Evolutionary conservation across 345 rosid genomes (phyloP).

Genomic region (Conringia planisiliqua): DNA sequence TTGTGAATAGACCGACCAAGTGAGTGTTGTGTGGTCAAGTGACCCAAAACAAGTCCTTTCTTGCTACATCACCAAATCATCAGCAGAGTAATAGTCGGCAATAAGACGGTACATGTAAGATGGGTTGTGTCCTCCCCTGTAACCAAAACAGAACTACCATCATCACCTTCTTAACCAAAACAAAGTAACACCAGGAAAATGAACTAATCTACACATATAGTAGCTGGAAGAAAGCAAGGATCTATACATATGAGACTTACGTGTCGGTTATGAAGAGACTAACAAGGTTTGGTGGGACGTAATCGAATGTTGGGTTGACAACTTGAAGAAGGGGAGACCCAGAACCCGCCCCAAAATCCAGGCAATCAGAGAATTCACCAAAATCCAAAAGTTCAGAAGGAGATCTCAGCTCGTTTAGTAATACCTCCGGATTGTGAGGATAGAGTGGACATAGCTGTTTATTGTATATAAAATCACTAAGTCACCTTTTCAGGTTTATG

Average conservation of each 20-base stretch:
- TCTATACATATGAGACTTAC: slow-evolving; percentile 48
- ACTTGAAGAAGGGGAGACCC: slow-evolving; percentile 87
- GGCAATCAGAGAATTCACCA: slow-evolving; percentile 96
- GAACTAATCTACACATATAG: background rate
- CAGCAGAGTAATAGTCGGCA: slow-evolving; percentile 96
- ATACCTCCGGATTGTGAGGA: slow-evolving; percentile 96
- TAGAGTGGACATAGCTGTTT: slow-evolving; percentile 91
- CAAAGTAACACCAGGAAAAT: background rate
- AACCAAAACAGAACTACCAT: slow-evolving; percentile 2
- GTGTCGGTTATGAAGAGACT: slow-evolving; percentile 96
- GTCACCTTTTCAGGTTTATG: background rate
- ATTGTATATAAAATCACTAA: background rate
- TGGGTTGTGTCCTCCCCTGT: slow-evolving; percentile 98
- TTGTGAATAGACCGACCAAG: slow-evolving; percentile 8
- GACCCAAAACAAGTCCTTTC: background rate
- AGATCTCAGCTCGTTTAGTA: slow-evolving; percentile 89
- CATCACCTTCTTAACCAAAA: background rate
- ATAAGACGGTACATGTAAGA: slow-evolving; percentile 95
- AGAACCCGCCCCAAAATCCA: slow-evolving; percentile 65
- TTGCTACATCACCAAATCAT: slow-evolving; percentile 76
- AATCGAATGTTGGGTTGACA: slow-evolving; percentile 92
- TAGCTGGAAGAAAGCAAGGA: background rate
- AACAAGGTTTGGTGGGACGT: slow-evolving; percentile 94
- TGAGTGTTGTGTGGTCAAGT: background rate
- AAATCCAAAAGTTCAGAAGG: slow-evolving; percentile 95